A percentile compares a stretch with the other conserved stretches of the same genome.
Evolutionary conservation across 1,139 yeast species (phyloP).

Genomic region (Magnusiomyces paraingens): DNA sequence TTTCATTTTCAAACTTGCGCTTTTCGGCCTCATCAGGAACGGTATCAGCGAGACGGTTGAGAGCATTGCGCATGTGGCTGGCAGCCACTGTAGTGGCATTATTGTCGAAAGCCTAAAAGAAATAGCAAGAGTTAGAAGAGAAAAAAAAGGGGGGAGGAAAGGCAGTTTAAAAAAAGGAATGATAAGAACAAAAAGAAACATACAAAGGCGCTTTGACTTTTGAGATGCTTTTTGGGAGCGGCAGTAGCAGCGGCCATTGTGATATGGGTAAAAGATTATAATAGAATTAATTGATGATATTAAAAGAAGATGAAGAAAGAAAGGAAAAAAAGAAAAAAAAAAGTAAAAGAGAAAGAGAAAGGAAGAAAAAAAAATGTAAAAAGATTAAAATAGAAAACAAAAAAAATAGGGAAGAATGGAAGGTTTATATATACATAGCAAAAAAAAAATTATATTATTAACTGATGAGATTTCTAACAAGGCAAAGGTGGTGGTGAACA

Average conservation of each 20-base stretch:
- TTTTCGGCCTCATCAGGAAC: constrained; percentile 52
- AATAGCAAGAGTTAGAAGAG: background rate
- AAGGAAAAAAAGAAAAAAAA: background rate
- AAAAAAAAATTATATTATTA: too few relatives aligned
- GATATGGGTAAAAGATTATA: background rate
- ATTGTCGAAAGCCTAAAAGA: constrained; percentile 74
- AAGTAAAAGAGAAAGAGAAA: background rate
- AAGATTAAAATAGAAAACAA: background rate
- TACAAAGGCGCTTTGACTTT: constrained; percentile 18
- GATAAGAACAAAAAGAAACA: constrained; percentile 21
- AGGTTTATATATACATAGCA: background rate
- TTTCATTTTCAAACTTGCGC: constrained; percentile 71
- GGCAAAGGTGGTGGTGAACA: too few relatives aligned
- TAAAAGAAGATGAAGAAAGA: background rate
- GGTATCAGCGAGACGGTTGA: constrained; percentile 82
- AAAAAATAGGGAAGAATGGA: background rate
- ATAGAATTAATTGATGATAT: background rate
- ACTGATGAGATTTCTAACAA: too few relatives aligned
- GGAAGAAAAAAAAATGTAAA: background rate
- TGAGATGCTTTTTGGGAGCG: constrained; percentile 15
- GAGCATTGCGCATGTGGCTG: constrained; percentile 94
- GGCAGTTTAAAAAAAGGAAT: background rate
- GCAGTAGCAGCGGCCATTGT: constrained; percentile 4
- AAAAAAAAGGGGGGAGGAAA: background rate
- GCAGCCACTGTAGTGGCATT: constrained; percentile 96